Evolutionary conservation across 2,329 filamentous ascomycete genomes (phyloP), one percentile per base, ranked within the genome.

Genomic region (Xylariales sp.): DNA sequence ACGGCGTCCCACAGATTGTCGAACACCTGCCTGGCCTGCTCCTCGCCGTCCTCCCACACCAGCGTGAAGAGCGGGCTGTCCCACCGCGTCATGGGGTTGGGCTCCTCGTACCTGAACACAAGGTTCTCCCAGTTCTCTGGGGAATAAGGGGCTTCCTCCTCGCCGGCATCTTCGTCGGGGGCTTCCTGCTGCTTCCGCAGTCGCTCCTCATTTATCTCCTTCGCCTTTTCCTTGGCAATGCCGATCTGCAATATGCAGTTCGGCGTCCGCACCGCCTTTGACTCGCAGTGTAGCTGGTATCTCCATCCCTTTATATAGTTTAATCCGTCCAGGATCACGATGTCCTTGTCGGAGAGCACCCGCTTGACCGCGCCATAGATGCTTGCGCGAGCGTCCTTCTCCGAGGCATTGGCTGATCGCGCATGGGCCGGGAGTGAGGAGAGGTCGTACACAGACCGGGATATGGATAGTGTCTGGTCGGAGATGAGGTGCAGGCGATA

Each of bases 271-370:
- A 86, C 66, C 33, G 87, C 87, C 62, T 93, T 93, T 25, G 87
- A 80, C 63, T 93, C 87, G 65, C 87, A 91, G 60, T 83, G 84
- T 16, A 94, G 69, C 67, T 94, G 87, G 59, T 94, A 94, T 33
- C 88, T 74, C 77, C 86, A 93, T 25, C 87, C 88, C 61, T 93
- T 93, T 65, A 94, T 94, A 63, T 93, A 94, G 62, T 93, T 93
- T 43, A 87, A 66, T 2, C 82, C 81, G 57, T 94, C 87, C 13
- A 88, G 76, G 32, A 94, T 78, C 37, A 93, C 85, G 41, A 94
- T 80, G 53, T 88, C 83, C 52, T 79, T 78, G 40, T 80, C 75
- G 43, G 76, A 80, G 20, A 94, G 70, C 33, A 81, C 74, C 29
- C 87, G 74, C 69, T 91, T 91, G 31, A 91, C 83, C 43, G 87